phyloP scores from a whole-genome alignment of 129 eudicot genomes.

The Glebionis coronaria region DNA sequence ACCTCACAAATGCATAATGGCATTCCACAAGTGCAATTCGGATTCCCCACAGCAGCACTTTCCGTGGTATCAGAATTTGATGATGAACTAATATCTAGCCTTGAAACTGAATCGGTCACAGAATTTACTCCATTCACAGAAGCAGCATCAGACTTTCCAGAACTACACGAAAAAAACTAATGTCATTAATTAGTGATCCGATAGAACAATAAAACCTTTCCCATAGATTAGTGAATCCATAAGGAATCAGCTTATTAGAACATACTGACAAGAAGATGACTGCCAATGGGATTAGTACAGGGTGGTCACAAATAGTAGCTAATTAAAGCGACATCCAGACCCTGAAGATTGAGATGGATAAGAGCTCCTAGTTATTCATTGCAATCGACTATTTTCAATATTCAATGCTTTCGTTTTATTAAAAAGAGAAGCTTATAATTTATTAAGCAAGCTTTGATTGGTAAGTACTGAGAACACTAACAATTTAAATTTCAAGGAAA shows the following conservation, averaged over 20 bases:
- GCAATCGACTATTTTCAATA: neutral
- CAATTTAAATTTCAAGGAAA: neutral
- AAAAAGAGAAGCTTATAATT: no score
- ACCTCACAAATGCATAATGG: conserved; percentile 97
- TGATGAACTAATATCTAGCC: conserved; percentile 45
- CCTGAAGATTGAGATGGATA: no score
- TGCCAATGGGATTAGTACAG: no score
- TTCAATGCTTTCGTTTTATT: neutral
- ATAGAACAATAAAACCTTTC: neutral
- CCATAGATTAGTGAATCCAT: neutral
- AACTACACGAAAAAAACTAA: conserved; percentile 22
- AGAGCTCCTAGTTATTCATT: neutral
- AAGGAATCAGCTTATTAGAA: neutral
- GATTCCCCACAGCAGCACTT: conserved; percentile 27
- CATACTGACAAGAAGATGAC: neutral
- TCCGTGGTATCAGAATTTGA: conserved; percentile 29
- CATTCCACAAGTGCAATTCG: conserved; percentile 97
- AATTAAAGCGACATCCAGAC: no score
- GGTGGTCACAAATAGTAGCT: no score
- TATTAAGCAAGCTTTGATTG: neutral
- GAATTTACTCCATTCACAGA: conserved; percentile 40
- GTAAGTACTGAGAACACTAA: conserved; percentile 4
- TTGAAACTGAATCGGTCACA: conserved; percentile 53
- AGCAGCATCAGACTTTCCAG: conserved; percentile 33
- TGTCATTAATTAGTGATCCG: neutral